A percentile compares a stretch with the other conserved stretches of the same genome.
Conservation (phyloP, 2,329 filamentous ascomycete genomes). For the Xylariales sp. region DNA sequence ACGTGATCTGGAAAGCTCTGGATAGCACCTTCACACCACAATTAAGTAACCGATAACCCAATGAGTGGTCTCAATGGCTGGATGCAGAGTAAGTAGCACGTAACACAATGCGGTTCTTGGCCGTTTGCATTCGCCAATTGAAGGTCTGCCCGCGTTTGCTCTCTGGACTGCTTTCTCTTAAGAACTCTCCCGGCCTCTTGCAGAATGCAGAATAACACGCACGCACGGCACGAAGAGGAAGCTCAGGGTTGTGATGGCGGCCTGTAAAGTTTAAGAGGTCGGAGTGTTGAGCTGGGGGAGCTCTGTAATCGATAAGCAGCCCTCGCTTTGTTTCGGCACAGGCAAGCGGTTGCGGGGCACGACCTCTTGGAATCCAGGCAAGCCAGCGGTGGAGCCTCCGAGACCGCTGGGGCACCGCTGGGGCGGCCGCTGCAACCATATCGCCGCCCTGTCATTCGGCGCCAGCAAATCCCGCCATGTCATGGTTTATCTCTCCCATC, state of each 20-base stretch:
- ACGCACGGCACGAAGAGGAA: not conserved
- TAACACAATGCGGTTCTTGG: not conserved
- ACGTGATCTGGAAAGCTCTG: too few species aligned
- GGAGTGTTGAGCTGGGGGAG: not conserved
- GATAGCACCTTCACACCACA: not conserved
- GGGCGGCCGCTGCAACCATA: too few species aligned
- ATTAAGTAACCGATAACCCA: not conserved
- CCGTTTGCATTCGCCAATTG: slow-evolving; percentile 1
- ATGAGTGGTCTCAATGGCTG: not conserved
- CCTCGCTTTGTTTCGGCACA: slow-evolving; percentile 14
- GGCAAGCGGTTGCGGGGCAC: slow-evolving; percentile 1
- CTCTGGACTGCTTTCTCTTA: not conserved
- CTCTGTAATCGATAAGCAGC: slow-evolving; percentile 10
- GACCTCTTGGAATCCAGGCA: too few species aligned
- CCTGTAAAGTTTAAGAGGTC: not conserved
- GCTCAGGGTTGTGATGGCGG: not conserved
- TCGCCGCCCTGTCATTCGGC: too few species aligned
- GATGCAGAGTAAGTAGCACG: not conserved
- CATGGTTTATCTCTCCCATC: too few species aligned
- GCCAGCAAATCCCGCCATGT: too few species aligned
- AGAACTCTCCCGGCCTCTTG: too few species aligned
- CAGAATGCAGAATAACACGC: too few species aligned
- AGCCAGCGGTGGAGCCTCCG: too few species aligned
- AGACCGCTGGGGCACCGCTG: too few species aligned
- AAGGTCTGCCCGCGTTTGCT: not conserved